Conservation (phyloP, 768 basidiomycete species). For the Galerina marginata region DNA sequence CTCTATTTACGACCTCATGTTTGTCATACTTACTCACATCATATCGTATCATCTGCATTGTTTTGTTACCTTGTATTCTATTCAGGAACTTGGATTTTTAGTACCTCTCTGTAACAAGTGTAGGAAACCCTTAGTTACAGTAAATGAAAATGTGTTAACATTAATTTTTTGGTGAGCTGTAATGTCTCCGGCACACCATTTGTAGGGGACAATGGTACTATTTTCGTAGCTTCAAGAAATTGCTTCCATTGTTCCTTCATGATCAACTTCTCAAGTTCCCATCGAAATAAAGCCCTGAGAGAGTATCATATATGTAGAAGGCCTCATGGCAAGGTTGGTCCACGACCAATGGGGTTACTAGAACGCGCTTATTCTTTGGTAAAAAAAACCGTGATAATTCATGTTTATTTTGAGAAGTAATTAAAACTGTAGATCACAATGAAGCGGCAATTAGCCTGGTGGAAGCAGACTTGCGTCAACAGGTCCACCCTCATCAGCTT, state of each 20-base stretch:
- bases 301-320: too few relatives aligned
- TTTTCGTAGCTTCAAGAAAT: background rate
- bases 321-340: conserved; percentile 1
- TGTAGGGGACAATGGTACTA: conserved; percentile 4
- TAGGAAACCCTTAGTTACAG: background rate
- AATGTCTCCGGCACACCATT: background rate
- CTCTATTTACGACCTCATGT: conserved; percentile 25
- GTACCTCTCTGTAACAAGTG: background rate
- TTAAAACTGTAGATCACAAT: background rate
- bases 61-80: conserved; percentile 10
- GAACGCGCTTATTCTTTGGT: too few relatives aligned
- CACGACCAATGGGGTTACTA: too few relatives aligned
- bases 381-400: too few relatives aligned
- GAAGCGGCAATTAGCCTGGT: conserved; percentile 68
- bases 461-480: conserved; percentile 93
- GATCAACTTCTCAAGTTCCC: background rate
- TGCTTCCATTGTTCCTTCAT: conserved; percentile 1
- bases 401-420: background rate
- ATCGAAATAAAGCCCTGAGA: background rate
- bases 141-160: background rate
- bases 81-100: conserved; percentile 7
- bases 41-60: conserved; percentile 8
- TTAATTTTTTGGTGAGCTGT: background rate
- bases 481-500: conserved; percentile 53
- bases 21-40: background rate